Percentiles rank a stretch among this genome's conserved stretches.
Evolutionary conservation across 163 green algal species (phyloP).

Genomic region (Scenedesmus sp.): DNA sequence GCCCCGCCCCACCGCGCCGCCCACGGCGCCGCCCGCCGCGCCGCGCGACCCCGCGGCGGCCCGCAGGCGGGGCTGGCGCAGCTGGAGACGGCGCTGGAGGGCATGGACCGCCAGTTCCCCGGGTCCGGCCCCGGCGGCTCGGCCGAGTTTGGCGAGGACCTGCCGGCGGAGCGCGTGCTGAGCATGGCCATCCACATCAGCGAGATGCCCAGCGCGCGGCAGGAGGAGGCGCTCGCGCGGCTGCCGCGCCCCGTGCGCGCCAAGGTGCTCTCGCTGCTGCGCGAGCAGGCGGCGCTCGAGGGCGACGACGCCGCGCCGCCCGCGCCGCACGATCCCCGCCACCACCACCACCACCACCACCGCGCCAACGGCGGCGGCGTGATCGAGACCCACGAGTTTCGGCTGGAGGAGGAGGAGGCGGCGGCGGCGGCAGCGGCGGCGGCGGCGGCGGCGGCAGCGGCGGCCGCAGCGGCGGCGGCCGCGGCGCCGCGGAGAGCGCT

Average conservation of each 20-base stretch:
- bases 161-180: slow-evolving; percentile 53
- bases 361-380: slow-evolving; percentile 1
- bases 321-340: no score
- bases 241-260: slow-evolving; percentile 38
- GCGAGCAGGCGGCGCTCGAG: slow-evolving; percentile 49
- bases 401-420: slow-evolving; percentile 36
- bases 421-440: background rate
- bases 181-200: slow-evolving; percentile 53
- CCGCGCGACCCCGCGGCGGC: no score
- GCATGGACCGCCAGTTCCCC: slow-evolving; percentile 37
- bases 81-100: slow-evolving; percentile 58
- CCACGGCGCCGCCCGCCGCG: no score
- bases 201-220: slow-evolving; percentile 50
- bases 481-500: background rate
- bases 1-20: no score
- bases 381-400: background rate
- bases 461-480: background rate
- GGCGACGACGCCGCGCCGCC: slow-evolving; percentile 10
- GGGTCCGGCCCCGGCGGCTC: background rate
- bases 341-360: background rate
- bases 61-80: slow-evolving; percentile 49
- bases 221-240: slow-evolving; percentile 34
- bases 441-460: background rate
- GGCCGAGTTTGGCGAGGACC: background rate
- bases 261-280: slow-evolving; percentile 47